Base-by-base conservation (phyloP, 768 basidiomycete species). In the Termitomyces bulborhizus region DNA sequence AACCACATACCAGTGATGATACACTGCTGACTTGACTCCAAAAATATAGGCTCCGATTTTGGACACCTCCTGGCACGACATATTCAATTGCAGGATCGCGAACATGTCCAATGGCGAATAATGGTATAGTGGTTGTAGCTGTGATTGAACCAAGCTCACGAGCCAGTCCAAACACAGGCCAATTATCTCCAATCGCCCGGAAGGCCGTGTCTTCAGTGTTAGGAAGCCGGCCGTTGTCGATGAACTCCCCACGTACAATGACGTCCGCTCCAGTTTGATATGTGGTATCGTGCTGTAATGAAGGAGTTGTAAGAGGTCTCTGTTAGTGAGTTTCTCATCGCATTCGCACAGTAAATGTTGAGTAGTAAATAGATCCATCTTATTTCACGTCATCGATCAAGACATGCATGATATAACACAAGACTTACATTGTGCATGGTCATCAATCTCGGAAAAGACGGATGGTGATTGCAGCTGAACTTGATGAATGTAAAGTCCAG, bases 321-420 rank as follows among this genome's bases (percentile, higher is more conserved):
- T 27, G n/a, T 36, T 41, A 50, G 34, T n/a, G 27, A 27, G 34
- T 4, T 32, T 24, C 13, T 48, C 32, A 43, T 45, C 46, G 26
- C n/a, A 16, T 21, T 57, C 76, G 34, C 55, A 81, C 82, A 58
- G 77, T 79, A 1, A 68, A 60, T 1, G 78, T 80, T 0, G 84
- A 79, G 58, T 86, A 85, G 66, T 76, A 83, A 1, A 78, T 82
- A 24, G 81, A 79, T n/a, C 85, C 85, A 67, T 86, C 85, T 87
- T 0, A 61, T 18, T 48, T 2, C 32, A 41, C 4, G n/a, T 34
- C 6, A 34, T 6, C 52, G 50, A 37, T 29, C 24, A 9, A 11
- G 4, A 43, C 13, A 13, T 4, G 40, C 21, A 29, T 21, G 49
- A 8, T 21, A 45, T 21, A 43, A 18, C 21, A 21, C 11, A n/a